Conservation (phyloP, 2,329 filamentous ascomycete genomes). For the Neofusicoccum parvum region DNA sequence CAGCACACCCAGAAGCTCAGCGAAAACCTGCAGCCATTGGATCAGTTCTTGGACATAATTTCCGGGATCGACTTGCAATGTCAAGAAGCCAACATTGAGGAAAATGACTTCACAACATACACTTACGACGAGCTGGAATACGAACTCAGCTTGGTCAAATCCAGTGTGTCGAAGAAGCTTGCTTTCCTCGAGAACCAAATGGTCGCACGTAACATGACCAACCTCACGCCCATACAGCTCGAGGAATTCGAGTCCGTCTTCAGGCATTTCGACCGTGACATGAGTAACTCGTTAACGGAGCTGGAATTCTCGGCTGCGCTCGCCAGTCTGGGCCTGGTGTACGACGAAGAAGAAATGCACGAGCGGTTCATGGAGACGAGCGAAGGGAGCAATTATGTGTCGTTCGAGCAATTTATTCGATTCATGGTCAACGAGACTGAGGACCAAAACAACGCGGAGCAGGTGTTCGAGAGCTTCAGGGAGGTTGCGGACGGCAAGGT, state of each 20-base stretch:
- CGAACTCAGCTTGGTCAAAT: constrained; percentile 87
- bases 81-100: constrained; percentile 95
- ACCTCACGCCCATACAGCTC: constrained; percentile 94
- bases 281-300: constrained; percentile 86
- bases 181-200: constrained; percentile 98
- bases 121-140: constrained; percentile 96
- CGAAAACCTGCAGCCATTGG: constrained; percentile 83
- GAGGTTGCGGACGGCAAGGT: constrained; percentile 96
- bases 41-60: constrained; percentile 87
- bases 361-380: constrained; percentile 90
- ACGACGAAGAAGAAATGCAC: constrained; percentile 98
- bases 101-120: constrained; percentile 99
- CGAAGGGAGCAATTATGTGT: constrained; percentile 75
- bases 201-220: constrained; percentile 97
- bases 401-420: constrained; percentile 97
- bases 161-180: constrained; percentile 92
- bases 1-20: constrained; percentile 83
- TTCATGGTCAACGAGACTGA: constrained; percentile 99
- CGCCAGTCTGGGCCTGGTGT: constrained; percentile 92
- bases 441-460: constrained; percentile 97
- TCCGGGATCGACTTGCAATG: constrained; percentile 85
- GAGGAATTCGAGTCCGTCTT: constrained; percentile 99
- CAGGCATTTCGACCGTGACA: constrained; percentile 93
- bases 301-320: constrained; percentile 95
- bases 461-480: constrained; percentile 96